Evolutionary conservation across 495 filamentous ascomycete species (phyloP), one percentile per base, ranked within the genome.

Genomic region (Clavariopsis aquatica): DNA sequence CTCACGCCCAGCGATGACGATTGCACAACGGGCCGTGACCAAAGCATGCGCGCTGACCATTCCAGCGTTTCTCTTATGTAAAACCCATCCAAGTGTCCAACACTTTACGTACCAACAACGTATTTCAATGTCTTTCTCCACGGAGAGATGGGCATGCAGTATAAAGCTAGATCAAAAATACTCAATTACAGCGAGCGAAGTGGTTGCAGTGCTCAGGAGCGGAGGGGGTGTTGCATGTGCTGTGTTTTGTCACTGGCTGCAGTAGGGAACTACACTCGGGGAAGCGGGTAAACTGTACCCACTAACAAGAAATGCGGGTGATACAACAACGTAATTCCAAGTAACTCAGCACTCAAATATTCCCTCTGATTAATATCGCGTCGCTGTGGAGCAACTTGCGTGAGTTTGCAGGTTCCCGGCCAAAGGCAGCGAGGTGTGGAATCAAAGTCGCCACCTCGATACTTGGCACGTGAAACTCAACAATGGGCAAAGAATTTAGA

Each of bases 11-110:
- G 15, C 20, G 7, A 47, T 47, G 43, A 23, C 43, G 43, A 47
- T 47, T 23, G 10, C 4, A 62, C 29, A 47, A 27, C 24, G 43
- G 29, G 22, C 9, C 22, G 10, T 38, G 20, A 41, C 22, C 26
- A 24, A 19, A 29, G 12, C 12, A 22, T 20, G 47, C 27, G 46
- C 10, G 46, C 58, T 47, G 45, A 52, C 22, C 28, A 22, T 22
- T 9, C 10, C n/a, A 2, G 49, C 26, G 22, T 64, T 57, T 28
- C 43, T 22, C 31, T 64, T 57, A 64, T 49, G 52, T 64, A 64
- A 64, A 62, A 49, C 31, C 12, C 31, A 5, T 34, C 31, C 5
- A 34, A 34, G 31, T 5, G 31, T 34, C 31, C 31, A 34, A 34
- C 31, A 6, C 31, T 34, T 56, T 64, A 64, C 12, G 61, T 64